Conservation (phyloP, 345 rosid species). For the Geranium brycei region DNA sequence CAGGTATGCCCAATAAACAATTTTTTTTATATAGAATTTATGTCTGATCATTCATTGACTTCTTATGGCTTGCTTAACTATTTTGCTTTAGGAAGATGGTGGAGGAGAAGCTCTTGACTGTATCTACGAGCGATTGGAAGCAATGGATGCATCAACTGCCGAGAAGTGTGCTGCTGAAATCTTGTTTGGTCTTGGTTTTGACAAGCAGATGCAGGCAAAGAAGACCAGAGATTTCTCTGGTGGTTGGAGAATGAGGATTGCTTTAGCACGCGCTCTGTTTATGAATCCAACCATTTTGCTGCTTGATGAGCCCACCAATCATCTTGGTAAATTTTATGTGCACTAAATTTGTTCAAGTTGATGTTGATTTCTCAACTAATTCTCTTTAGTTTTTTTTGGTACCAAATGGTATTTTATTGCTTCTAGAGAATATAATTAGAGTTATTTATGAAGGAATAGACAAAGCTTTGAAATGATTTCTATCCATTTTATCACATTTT, state of each 20-base stretch:
- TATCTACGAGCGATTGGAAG: constrained; percentile 80
- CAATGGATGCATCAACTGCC: constrained; percentile 84
- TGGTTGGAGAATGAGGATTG: constrained; percentile 99
- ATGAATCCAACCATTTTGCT: constrained; percentile 85
- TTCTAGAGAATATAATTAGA: too few species aligned
- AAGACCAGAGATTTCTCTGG: constrained; percentile 90
- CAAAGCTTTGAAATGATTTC: too few species aligned
- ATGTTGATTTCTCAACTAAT: too few species aligned
- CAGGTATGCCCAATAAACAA: too few species aligned
- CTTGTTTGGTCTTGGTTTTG: constrained; percentile 84
- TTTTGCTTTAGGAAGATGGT: constrained; percentile 59
- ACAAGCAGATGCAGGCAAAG: constrained; percentile 85
- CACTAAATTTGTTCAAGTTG: too few species aligned
- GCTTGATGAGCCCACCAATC: constrained; percentile 97
- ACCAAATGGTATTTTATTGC: too few species aligned
- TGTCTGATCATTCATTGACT: neutral
- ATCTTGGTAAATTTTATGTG: constrained; percentile 48
- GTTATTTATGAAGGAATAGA: neutral
- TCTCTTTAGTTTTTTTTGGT: too few species aligned
- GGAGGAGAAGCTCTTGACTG: constrained; percentile 90
- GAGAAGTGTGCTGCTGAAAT: constrained; percentile 99
- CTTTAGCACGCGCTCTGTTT: constrained; percentile 88
- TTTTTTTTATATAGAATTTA: too few species aligned
- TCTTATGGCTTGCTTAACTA: neutral
- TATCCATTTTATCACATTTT: too few species aligned